Evolutionary conservation across 2,329 filamentous ascomycete genomes (phyloP), one percentile per base, ranked within the genome.

Genomic region (Aspergillus novofumigatus): DNA sequence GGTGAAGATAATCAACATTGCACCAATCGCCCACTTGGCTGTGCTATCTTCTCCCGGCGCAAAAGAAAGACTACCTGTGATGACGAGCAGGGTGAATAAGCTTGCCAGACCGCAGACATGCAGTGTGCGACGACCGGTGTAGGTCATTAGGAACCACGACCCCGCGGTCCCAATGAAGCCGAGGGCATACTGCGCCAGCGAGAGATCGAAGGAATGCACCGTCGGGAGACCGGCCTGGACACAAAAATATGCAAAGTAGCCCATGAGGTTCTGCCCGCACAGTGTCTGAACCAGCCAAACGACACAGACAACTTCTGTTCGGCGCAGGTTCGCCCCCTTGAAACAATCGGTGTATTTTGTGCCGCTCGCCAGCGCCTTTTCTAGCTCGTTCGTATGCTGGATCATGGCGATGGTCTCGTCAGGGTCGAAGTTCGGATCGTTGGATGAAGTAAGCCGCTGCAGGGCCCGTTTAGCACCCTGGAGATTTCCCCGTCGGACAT

Each of bases 391-490:
- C 0, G 91, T 95, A 69, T 93, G 89, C 1, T 90, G 84, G 87
- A 96, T 95, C 89, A 94, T 92, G 67, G 88, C 87, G 49, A 95
- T 80, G 0, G 89, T 92, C 74, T 92, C 89, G 60, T 94, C 88
- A 11, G 87, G 83, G 65, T 94, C 84, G 67, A 92, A 91, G 61
- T 86, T 81, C 1, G 84, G 87, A 62, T 90, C 86, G 6, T 64
- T 59, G 9, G 67, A 65, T 10, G 66, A 52, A 1, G 81, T 79
- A 48, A 86, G 59, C 56, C 76, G 65, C 49, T 67, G 62, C 11
- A 75, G 61, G 4, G 72, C 59, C 47, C 70, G 69, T 57, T 77
- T 77, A 9, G 78, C 78, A 14, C 77, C 75, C 20, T 75, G 70
- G 1, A 73, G 58, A 9, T 72, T 68, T 1, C 73, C 76, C 52